A percentile compares a stretch with the other conserved stretches of the same genome.
Conservation (phyloP, 208 protist genomes). For the Herpetomonas samuelpessoai region DNA sequence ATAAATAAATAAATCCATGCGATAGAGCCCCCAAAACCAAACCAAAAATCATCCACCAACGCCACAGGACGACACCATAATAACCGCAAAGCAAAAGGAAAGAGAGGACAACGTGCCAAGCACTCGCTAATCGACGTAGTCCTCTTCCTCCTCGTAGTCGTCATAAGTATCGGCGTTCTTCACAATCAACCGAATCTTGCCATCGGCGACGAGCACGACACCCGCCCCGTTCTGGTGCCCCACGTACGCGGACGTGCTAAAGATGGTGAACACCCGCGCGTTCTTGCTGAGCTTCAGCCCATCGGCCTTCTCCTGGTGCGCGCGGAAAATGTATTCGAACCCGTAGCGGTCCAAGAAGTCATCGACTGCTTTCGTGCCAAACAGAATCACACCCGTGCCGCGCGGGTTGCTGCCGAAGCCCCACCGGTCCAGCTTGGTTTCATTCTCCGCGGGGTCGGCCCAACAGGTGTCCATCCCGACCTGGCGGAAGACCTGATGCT, state of each 20-base stretch:
- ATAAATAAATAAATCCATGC: too few species aligned
- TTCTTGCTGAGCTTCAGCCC: constrained; percentile 91
- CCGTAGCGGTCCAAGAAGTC: constrained; percentile 84
- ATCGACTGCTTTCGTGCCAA: constrained; percentile 82
- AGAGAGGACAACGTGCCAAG: too few species aligned
- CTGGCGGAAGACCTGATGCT: constrained; percentile 62
- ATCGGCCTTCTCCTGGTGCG: constrained; percentile 92
- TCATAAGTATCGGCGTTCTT: constrained; percentile 80
- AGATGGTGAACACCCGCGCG: constrained; percentile 91
- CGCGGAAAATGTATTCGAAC: constrained; percentile 92
- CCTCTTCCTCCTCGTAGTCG: constrained; percentile 37
- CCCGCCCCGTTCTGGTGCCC: constrained; percentile 91
- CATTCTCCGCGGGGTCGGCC: constrained; percentile 89
- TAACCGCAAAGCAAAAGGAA: too few species aligned
- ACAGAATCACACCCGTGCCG: constrained; percentile 84
- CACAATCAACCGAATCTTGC: constrained; percentile 88
- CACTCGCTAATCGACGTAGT: constrained; percentile 14
- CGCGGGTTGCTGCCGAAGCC: constrained; percentile 88
- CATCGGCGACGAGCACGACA: constrained; percentile 86
- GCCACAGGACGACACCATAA: too few species aligned
- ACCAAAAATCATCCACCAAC: too few species aligned
- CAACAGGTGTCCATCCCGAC: constrained; percentile 90
- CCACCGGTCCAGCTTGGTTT: constrained; percentile 68
- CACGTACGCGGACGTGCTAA: constrained; percentile 92
- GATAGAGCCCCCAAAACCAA: too few species aligned